Percentiles rank a stretch among this genome's conserved stretches.
Evolutionary conservation across 2,329 filamentous ascomycete genomes (phyloP).

Genomic region (Alternaria brassicicola): DNA sequence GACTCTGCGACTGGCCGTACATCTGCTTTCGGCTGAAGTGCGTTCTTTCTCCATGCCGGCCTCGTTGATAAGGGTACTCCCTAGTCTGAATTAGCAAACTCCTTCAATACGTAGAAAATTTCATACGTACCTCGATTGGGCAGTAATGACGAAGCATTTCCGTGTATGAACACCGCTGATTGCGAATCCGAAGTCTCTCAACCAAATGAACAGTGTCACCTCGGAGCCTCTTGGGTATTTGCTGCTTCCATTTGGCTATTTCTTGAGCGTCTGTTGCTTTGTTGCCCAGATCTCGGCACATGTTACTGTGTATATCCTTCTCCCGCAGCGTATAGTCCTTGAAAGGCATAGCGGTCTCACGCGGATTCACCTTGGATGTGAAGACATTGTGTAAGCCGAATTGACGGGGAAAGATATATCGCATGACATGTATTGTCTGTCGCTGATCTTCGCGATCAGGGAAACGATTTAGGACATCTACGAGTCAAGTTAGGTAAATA

Average conservation of each 20-base stretch:
- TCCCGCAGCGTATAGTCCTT: conserved; percentile 88
- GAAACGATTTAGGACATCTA: conserved; percentile 82
- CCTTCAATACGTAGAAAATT: neutral
- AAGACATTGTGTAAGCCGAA: conserved; percentile 95
- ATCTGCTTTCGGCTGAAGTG: conserved; percentile 23
- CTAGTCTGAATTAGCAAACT: conserved; percentile 28
- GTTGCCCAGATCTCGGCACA: conserved; percentile 29
- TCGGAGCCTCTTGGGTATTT: conserved; percentile 70
- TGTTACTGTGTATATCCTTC: conserved; percentile 68
- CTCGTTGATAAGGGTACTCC: conserved; percentile 32
- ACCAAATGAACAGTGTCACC: conserved; percentile 67
- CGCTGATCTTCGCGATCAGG: conserved; percentile 54
- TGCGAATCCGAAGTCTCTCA: conserved; percentile 70
- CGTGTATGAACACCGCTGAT: conserved; percentile 78
- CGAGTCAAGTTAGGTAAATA: conserved; percentile 17
- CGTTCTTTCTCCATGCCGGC: conserved; percentile 33
- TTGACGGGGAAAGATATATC: conserved; percentile 92
- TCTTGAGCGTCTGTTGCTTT: conserved; percentile 24
- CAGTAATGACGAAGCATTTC: conserved; percentile 83
- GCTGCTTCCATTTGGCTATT: conserved; percentile 44
- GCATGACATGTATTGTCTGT: conserved; percentile 75
- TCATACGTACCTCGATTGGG: conserved; percentile 53
- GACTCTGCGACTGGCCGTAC: conserved; percentile 6
- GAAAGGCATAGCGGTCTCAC: conserved; percentile 72
- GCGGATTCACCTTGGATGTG: conserved; percentile 68